phyloP scores from a whole-genome alignment of 106 monocot genomes.

The Dioscorea dumetorum region DNA sequence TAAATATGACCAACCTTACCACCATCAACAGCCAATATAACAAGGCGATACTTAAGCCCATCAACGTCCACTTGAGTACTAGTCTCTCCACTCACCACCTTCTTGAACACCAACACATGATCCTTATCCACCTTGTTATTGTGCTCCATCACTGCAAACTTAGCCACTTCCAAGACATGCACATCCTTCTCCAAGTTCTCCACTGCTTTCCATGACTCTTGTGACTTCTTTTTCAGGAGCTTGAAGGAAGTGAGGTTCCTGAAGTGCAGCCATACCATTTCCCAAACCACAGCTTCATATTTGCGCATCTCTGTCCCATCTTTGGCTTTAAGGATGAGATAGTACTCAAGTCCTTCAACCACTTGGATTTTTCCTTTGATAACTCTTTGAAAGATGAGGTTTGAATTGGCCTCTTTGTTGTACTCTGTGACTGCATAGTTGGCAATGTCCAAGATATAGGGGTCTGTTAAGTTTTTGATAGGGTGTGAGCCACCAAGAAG shows the following conservation, averaged over 20 bases:
- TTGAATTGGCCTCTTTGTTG: not conserved
- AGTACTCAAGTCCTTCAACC: not conserved
- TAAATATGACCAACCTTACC: no score
- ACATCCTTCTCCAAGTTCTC: no score
- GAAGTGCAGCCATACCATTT: not conserved
- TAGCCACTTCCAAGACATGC: no score
- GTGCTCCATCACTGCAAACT: no score
- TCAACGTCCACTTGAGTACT: no score
- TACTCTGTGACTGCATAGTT: not conserved
- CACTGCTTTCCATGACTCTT: no score
- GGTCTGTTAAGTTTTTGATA: not conserved
- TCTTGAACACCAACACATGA: no score
- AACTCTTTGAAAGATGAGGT: not conserved
- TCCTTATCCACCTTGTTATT: no score
- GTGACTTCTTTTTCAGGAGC: not conserved
- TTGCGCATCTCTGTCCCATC: not conserved
- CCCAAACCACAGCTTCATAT: constrained; percentile 4
- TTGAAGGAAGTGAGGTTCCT: constrained; percentile 2
- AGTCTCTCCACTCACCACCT: no score
- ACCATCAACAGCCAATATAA: no score
- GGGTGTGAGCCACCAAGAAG: not conserved
- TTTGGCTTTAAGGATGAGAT: not conserved
- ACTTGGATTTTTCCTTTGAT: not conserved
- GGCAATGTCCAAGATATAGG: not conserved
- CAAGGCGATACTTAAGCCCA: no score